A percentile compares a stretch with the other conserved stretches of the same genome.
Conservation (phyloP, 371 early-diverging fungal genomes). For the Chytridiales sp. region DNA sequence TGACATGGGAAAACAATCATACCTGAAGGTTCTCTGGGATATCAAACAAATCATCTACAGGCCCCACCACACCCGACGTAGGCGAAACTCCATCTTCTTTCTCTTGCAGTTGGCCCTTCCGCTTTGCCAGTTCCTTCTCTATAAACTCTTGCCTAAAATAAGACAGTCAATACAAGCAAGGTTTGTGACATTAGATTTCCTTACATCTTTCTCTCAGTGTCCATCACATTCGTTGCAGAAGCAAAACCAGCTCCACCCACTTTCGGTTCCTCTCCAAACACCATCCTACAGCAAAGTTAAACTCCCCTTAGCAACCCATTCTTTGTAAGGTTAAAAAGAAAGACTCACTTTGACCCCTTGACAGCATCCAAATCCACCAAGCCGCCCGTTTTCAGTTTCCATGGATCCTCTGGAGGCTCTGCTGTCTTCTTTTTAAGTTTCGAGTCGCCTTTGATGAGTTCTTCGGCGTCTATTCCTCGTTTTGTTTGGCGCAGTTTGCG, state of each 20-base stretch:
- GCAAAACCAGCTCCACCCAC: conserved; percentile 11
- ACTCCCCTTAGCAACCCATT: background rate
- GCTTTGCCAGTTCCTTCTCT: conserved; percentile 68
- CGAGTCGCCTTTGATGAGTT: conserved; percentile 19
- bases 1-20: conserved; percentile 13
- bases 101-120: conserved; percentile 25
- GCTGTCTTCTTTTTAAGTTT: background rate
- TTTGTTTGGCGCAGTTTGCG: conserved; percentile 9
- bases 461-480: conserved; percentile 16
- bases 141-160: conserved; percentile 74
- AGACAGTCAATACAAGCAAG: background rate
- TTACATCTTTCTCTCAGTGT: conserved; percentile 27
- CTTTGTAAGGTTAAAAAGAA: background rate
- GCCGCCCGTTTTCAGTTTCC: conserved; percentile 19
- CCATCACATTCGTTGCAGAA: conserved; percentile 26
- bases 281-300: conserved; percentile 3
- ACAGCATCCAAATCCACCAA: conserved; percentile 13
- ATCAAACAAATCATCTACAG: conserved; percentile 64
- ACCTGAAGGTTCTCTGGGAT: conserved; percentile 74
- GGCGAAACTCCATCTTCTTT: conserved; percentile 15
- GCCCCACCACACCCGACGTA: conserved; percentile 35
- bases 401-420: conserved; percentile 13
- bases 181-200: background rate
- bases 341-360: conserved; percentile 12
- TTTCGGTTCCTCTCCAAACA: conserved; percentile 5